Conservation (phyloP, 2,329 filamentous ascomycete species). For the Trematosphaeria pertusa region DNA sequence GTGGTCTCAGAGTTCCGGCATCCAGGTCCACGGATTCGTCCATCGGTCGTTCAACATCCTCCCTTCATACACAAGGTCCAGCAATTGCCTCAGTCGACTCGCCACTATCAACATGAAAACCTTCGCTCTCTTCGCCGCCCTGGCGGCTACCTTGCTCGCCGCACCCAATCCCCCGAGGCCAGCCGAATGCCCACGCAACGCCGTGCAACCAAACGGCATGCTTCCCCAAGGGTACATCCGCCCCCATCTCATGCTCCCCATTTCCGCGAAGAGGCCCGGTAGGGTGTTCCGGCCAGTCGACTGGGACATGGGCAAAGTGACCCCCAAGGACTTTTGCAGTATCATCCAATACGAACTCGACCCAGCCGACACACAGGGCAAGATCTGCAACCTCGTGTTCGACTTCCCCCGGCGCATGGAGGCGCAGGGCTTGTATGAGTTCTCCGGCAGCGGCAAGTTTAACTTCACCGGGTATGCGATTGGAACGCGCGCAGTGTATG, state of each 20-base stretch:
- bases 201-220: constrained; percentile 26
- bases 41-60: neutral
- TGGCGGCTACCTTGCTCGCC: constrained; percentile 47
- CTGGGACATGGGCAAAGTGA: constrained; percentile 30
- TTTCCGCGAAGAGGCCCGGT: constrained; percentile 26
- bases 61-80: too few relatives aligned
- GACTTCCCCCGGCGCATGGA: constrained; percentile 26
- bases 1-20: neutral
- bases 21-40: neutral
- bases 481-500: constrained; percentile 24
- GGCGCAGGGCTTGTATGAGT: constrained; percentile 24
- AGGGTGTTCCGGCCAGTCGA: constrained; percentile 22
- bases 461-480: constrained; percentile 32
- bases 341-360: constrained; percentile 39
- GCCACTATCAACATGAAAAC: constrained; percentile 32
- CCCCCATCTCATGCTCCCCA: constrained; percentile 28
- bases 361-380: constrained; percentile 25
- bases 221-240: constrained; percentile 29
- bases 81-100: too few relatives aligned
- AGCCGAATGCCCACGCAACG: constrained; percentile 32
- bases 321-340: constrained; percentile 37
- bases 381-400: constrained; percentile 40
- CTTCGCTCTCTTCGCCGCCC: constrained; percentile 40
- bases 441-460: constrained; percentile 28
- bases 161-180: constrained; percentile 38